Evolutionary conservation across 2,329 filamentous ascomycete genomes (phyloP), one percentile per base, ranked within the genome.

Genomic region (Botrytis galanthina): DNA sequence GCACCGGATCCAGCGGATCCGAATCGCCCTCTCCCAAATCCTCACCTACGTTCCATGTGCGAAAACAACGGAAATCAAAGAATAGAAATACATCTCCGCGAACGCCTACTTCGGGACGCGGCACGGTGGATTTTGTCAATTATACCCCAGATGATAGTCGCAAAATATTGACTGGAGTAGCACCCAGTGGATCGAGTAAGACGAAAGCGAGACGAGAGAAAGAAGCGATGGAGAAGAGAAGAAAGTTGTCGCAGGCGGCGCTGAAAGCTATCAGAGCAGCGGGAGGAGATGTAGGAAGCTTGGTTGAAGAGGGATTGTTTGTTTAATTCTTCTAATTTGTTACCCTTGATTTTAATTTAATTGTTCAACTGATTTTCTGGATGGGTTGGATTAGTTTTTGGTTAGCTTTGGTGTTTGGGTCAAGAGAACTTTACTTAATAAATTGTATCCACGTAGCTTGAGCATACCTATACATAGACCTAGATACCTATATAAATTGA

Each of bases 171-270:
- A 93, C 89, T 12, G 95, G 95, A 8, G 96, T 99, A 20, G 96
- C 96, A 63, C 95, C 95, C 0, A 95, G 92, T 76, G 96, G 96
- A 16, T 94, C 91, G 78, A 93, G 90, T 77, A 98, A 98, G 87
- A 98, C 96, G 14, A 98, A 98, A 81, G 94, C 94, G n/a, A 85
- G 94, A 72, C 85, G 96, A 69, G 95, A 98, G 82, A 92, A 93
- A 81, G 95, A 98, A 84, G 93, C 93, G 2, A 86, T 88, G 71
- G 95, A 98, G 80, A 91, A 91, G 82, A 86, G 93, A 78, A 84
- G 91, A 77, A 87, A 88, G 80, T 80, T 95, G 72, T 91, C 88
- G 79, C 89, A 93, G 81, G 89, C 90, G 12, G 90, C 92, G 44
- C 83, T 91, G 75, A 89, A 89, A 81, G 91, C 91, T 14, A 89